Percentiles rank a stretch among this genome's conserved stretches.
phyloP scores from a whole-genome alignment of 2,329 filamentous ascomycete species.

The Neurospora sp. region DNA sequence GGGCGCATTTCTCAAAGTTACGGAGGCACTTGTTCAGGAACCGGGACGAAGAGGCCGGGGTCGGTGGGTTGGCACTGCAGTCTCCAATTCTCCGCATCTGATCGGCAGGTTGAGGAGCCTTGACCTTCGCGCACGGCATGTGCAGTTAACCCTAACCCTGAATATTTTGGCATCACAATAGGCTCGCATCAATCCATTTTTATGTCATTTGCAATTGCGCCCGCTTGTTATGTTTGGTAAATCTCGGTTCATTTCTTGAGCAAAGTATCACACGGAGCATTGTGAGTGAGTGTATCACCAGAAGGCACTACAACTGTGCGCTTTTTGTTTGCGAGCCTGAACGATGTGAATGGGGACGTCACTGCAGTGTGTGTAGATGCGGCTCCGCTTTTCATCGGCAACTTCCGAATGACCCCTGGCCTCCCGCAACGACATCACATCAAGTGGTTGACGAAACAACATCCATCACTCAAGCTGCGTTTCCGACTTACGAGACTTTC shows the following conservation, averaged over 20 bases:
- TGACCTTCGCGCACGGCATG: not conserved
- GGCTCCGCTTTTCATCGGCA: not conserved
- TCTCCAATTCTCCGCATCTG: not conserved
- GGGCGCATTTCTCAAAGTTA: conserved; percentile 6
- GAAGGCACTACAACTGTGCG: no score
- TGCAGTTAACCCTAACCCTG: not conserved
- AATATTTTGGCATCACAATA: no score
- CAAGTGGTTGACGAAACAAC: not conserved
- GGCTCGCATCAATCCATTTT: no score
- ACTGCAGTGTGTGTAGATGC: not conserved
- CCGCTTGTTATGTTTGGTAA: no score
- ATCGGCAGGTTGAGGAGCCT: not conserved
- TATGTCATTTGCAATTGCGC: no score
- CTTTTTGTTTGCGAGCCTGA: no score
- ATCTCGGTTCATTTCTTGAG: no score
- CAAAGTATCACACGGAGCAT: no score
- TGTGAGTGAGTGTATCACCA: no score
- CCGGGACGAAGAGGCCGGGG: not conserved
- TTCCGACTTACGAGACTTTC: not conserved
- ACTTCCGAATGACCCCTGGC: not conserved
- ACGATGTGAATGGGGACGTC: not conserved
- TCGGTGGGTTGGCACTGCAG: not conserved
- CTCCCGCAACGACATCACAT: not conserved
- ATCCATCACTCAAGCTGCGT: not conserved
- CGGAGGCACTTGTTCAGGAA: not conserved